Percentiles rank a stretch among this genome's conserved stretches.
Evolutionary conservation across 805 yeast species (phyloP).

Genomic region (Saccharomycopsis schoenii): DNA sequence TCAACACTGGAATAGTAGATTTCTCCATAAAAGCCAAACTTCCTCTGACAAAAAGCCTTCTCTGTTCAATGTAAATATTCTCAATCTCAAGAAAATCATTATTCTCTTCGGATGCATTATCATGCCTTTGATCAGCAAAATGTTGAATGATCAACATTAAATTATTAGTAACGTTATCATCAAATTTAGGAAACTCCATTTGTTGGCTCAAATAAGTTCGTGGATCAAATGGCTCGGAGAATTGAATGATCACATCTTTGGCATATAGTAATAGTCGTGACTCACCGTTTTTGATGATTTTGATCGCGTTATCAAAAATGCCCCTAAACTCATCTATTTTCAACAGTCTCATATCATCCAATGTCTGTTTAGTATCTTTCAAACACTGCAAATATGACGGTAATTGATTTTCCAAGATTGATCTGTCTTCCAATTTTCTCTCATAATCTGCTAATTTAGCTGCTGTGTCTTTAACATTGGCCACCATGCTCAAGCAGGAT

Average conservation of each 20-base stretch:
- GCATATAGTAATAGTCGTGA: conserved; percentile 42
- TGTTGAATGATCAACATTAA: conserved; percentile 20
- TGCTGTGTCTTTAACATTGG: conserved; percentile 41
- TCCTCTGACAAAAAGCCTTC: conserved; percentile 33
- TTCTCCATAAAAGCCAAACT: conserved; percentile 38
- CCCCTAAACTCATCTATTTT: conserved; percentile 51
- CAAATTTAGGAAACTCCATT: conserved; percentile 9
- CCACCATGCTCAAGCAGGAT: conserved; percentile 37
- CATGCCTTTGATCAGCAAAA: conserved; percentile 15
- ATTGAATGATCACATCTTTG: conserved; percentile 32
- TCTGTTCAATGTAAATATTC: conserved; percentile 32
- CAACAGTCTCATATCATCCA: conserved; percentile 17
- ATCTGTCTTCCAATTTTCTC: conserved; percentile 24
- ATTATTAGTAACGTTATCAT: conserved; percentile 20
- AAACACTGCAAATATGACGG: conserved; percentile 17
- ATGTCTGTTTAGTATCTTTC: conserved; percentile 19
- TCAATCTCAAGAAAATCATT: conserved; percentile 25
- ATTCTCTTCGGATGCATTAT: conserved; percentile 14
- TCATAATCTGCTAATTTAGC: conserved; percentile 35
- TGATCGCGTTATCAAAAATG: conserved; percentile 48
- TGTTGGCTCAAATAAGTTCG: conserved; percentile 30
- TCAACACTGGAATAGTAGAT: conserved; percentile 32
- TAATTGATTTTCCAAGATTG: conserved; percentile 8
- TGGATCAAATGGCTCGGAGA: conserved; percentile 36
- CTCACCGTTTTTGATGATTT: conserved; percentile 48